phyloP scores from a whole-genome alignment of 495 filamentous ascomycete species.

The Jackrogersella minutella region DNA sequence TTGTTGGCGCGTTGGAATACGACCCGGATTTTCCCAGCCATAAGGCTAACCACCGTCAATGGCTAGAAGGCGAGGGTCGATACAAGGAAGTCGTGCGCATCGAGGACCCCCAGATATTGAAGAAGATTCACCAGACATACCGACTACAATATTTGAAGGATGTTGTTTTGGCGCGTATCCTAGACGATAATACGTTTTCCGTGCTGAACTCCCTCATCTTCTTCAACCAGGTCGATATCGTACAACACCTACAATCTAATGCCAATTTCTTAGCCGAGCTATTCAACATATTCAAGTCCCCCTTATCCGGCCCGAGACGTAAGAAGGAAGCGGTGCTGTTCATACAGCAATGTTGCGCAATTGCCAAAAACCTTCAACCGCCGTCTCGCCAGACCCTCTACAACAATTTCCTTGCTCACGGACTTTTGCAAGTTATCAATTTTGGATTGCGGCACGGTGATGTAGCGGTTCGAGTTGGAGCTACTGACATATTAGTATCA shows the following conservation, averaged over 20 bases:
- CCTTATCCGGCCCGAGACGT: constrained; percentile 68
- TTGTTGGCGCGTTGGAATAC: constrained; percentile 97
- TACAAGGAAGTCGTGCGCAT: constrained; percentile 98
- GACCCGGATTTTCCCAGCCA: constrained; percentile 98
- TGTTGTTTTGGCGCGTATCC: constrained; percentile 92
- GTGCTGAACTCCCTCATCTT: constrained; percentile 98
- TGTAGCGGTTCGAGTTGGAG: constrained; percentile 85
- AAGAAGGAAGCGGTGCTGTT: constrained; percentile 96
- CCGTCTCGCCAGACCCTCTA: constrained; percentile 82
- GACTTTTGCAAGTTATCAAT: constrained; percentile 87
- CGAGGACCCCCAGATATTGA: constrained; percentile 76
- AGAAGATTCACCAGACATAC: constrained; percentile 96
- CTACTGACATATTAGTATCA: constrained; percentile 91
- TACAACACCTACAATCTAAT: constrained; percentile 87
- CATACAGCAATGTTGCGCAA: constrained; percentile 94
- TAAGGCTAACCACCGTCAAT: constrained; percentile 96
- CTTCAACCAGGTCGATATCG: constrained; percentile 98
- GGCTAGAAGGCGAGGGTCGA: constrained; percentile 83
- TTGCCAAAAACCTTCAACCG: constrained; percentile 92
- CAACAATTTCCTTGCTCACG: constrained; percentile 86
- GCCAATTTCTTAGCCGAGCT: constrained; percentile 80
- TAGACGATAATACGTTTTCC: constrained; percentile 97
- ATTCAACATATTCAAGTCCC: constrained; percentile 83
- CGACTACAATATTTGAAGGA: constrained; percentile 98
- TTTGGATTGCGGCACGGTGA: constrained; percentile 88